A percentile compares a stretch with the other conserved stretches of the same genome.
Conservation (phyloP, 306 rosid genomes). For the Mucuna pruriens region DNA sequence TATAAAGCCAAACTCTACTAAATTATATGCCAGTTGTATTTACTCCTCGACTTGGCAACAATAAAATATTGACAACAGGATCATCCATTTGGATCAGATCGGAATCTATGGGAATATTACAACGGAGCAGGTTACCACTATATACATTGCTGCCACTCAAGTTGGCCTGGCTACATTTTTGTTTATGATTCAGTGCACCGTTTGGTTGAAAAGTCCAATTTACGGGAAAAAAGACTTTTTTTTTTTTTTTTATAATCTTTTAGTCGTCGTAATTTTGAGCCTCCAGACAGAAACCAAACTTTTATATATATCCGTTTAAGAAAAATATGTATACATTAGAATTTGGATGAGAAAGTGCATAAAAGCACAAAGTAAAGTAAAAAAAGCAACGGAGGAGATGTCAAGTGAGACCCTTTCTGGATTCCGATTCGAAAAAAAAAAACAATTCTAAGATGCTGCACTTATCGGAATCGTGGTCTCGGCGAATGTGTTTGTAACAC, state of each 20-base stretch:
- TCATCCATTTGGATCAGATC: not conserved
- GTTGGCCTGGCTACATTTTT: not conserved
- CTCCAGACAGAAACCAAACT: not conserved
- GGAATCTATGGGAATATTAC: not conserved
- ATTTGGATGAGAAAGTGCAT: not conserved
- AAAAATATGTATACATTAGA: not conserved
- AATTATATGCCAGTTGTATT: not conserved
- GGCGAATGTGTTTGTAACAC: not conserved
- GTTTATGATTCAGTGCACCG: not conserved
- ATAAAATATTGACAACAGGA: not conserved
- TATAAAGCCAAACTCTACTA: not conserved
- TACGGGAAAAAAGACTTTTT: not conserved
- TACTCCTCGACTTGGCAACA: not conserved
- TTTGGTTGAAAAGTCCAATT: not conserved
- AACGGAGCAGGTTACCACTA: not conserved
- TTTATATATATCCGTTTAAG: not conserved
- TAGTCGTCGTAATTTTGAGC: not conserved
- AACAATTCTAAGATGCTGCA: not conserved
- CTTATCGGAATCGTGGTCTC: not conserved
- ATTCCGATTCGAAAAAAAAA: slow-evolving; percentile 24
- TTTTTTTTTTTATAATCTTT: not conserved
- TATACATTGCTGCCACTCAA: slow-evolving; percentile 1
- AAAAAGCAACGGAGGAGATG: not conserved
- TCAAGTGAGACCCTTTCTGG: not conserved
- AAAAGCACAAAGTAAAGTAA: not conserved